Conservation (phyloP, 139 green algal species). For the Edaphochlamys debaryana region DNA sequence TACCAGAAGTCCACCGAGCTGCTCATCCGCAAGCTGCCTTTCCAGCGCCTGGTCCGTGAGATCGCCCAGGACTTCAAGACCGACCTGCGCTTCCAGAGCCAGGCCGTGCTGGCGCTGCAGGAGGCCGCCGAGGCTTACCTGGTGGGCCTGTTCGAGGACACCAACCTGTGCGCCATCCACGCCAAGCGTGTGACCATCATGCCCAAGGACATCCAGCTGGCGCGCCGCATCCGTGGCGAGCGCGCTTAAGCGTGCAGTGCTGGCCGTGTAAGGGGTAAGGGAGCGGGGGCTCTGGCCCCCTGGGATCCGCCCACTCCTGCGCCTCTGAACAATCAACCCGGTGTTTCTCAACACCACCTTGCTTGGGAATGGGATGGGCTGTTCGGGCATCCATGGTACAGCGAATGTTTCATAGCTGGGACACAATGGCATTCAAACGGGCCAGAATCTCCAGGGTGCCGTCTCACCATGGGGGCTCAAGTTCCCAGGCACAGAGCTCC, state of each 20-base stretch:
- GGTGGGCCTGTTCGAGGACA: constrained; percentile 97
- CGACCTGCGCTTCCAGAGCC: constrained; percentile 94
- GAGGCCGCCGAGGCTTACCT: constrained; percentile 95
- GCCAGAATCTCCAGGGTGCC: too few species aligned
- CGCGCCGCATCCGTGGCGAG: constrained; percentile 66
- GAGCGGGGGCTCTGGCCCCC: too few species aligned
- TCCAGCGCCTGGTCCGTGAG: constrained; percentile 97
- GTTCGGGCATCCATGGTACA: too few species aligned
- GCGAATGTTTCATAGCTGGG: too few species aligned
- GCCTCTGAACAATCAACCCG: too few species aligned
- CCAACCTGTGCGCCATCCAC: constrained; percentile 91
- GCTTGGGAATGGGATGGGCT: too few species aligned
- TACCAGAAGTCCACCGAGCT: constrained; percentile 97
- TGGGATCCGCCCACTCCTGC: too few species aligned
- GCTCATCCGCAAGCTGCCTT: constrained; percentile 97
- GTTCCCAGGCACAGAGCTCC: too few species aligned
- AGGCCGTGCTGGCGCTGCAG: constrained; percentile 89
- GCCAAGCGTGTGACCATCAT: constrained; percentile 89
- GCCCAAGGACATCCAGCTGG: constrained; percentile 75
- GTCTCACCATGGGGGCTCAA: too few species aligned
- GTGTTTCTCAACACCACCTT: too few species aligned
- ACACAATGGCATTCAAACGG: too few species aligned
- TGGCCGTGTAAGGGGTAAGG: too few species aligned
- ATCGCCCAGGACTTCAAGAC: constrained; percentile 99
- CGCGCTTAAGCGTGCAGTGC: constrained; percentile 26